Base-by-base conservation (phyloP, 2,329 filamentous ascomycete species). In the Talaromyces sp. region DNA sequence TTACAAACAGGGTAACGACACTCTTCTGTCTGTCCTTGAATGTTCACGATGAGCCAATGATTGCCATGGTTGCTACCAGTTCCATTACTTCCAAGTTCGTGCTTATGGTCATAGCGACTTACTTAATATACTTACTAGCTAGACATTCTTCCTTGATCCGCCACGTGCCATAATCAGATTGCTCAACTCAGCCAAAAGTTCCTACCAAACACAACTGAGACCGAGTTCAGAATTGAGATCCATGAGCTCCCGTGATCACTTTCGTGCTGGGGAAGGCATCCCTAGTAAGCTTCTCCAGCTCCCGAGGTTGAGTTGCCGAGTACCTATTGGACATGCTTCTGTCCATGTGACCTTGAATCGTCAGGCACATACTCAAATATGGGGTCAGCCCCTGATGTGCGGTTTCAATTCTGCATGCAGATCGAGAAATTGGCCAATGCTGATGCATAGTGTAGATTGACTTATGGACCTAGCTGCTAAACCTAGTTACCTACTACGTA, bases 281-380 rank as follows among this genome's bases (percentile, higher is more conserved):
- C 9, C 24, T 33, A n/a, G 24, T n/a, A 54, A 24, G 9, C 31
- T 54, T 54, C 50, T 27, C 27, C 27, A 35, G 33, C 31, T 56
- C 52, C 52, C 52, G 52, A 37, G 52, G 52, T 22, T 8, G 11
- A 54, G 16, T 54, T 35, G 16, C 50, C 50, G n/a, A 22, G 31
- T 54, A 35, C 19, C 24, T 16, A 52, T 52, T 52, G 49, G 49
- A 52, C 35, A 54, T 22, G n/a, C 31, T 14, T 54, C 4, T 22
- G 52, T 39, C 52, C 52, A 56, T 56, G 52, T 56, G 52, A 56
- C 52, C 52, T 56, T 56, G 52, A 39, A 56, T 56, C 52, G 52
- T 56, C 52, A 56, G 52, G 52, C 2, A 56, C 33, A 39, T 56
- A 22, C 52, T 33, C 52, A 56, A 37, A 56, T 56, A 56, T 56